These are phyloP conservation scores for Apiospora arundinis DNA, from an alignment of 2,329 filamentous ascomycete genomes.

Conservation along the genomic window DNA sequence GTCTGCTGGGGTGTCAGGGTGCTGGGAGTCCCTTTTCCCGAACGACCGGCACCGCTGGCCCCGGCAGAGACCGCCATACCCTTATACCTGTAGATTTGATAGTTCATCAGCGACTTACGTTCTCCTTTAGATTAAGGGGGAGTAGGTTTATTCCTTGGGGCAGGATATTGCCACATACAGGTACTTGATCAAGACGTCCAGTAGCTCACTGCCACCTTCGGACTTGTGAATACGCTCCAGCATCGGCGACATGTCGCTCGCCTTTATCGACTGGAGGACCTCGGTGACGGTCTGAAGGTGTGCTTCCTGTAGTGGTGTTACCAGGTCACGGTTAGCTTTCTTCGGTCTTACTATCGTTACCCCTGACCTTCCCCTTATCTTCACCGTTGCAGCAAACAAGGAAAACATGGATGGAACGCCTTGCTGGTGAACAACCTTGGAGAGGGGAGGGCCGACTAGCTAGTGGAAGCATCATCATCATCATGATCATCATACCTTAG, in stretches of 20 bases:
- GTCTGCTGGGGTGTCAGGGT: slow-evolving; percentile 77
- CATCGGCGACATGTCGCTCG: slow-evolving; percentile 92
- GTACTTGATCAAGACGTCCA: slow-evolving; percentile 98
- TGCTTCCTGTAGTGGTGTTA: slow-evolving; percentile 60
- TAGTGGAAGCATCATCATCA: slow-evolving; percentile 42
- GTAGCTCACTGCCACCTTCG: slow-evolving; percentile 79
- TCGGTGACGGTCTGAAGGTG: slow-evolving; percentile 90
- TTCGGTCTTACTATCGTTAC: neutral
- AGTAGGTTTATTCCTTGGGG: neutral
- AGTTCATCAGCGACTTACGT: slow-evolving; percentile 3
- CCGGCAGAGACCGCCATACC: slow-evolving; percentile 71
- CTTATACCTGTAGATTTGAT: slow-evolving; percentile 71
- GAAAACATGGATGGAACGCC: neutral
- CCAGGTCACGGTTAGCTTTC: slow-evolving; percentile 44
- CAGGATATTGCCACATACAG: slow-evolving; percentile 64
- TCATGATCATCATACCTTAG: slow-evolving; percentile 49
- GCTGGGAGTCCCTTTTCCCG: slow-evolving; percentile 48
- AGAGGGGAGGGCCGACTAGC: neutral
- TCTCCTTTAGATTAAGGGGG: neutral
- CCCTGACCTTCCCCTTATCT: neutral
- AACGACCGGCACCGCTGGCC: slow-evolving; percentile 45
- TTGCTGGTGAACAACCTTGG: neutral
- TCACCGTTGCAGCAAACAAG: neutral
- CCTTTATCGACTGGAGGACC: slow-evolving; percentile 94
- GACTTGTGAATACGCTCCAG: slow-evolving; percentile 80